Percentiles rank a stretch among this genome's conserved stretches.
These are phyloP conservation scores for Cordia subcordata DNA, from an alignment of 257 asterid genomes.

Conservation along the genomic window DNA sequence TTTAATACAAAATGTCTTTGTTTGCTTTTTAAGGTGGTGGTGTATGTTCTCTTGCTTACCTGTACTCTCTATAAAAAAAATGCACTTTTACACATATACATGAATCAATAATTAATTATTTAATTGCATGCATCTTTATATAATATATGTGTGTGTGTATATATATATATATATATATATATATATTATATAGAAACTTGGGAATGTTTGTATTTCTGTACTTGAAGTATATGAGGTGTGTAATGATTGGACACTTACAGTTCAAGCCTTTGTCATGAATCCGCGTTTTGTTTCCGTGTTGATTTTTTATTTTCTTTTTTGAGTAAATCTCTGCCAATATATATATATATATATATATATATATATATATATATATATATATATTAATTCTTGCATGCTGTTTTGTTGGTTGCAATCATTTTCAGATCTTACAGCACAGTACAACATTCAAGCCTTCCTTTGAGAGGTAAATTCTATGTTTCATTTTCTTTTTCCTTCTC, in stretches of 20 bases:
- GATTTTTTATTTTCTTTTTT: constrained; percentile 12
- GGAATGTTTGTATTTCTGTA: constrained; percentile 22
- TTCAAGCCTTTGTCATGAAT: constrained; percentile 65
- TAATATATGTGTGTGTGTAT: background rate
- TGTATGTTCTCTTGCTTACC: background rate
- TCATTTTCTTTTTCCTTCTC: background rate
- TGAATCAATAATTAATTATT: no score
- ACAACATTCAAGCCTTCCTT: constrained; percentile 22
- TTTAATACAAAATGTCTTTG: no score
- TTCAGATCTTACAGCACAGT: constrained; percentile 42
- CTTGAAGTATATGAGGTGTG: constrained; percentile 9
- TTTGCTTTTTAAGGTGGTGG: no score
- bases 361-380: no score
- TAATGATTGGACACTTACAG: constrained; percentile 26
- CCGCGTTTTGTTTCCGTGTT: constrained; percentile 50
- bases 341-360: no score
- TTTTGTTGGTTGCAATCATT: constrained; percentile 27
- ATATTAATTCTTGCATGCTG: background rate
- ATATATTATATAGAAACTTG: background rate
- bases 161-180: background rate
- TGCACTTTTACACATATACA: background rate
- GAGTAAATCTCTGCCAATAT: no score
- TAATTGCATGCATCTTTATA: no score
- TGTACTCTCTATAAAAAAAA: background rate
- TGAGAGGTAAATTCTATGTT: background rate